These are phyloP conservation scores for Ascosphaera apis DNA, from an alignment of 2,329 filamentous ascomycete species.

Conservation along the genomic window DNA sequence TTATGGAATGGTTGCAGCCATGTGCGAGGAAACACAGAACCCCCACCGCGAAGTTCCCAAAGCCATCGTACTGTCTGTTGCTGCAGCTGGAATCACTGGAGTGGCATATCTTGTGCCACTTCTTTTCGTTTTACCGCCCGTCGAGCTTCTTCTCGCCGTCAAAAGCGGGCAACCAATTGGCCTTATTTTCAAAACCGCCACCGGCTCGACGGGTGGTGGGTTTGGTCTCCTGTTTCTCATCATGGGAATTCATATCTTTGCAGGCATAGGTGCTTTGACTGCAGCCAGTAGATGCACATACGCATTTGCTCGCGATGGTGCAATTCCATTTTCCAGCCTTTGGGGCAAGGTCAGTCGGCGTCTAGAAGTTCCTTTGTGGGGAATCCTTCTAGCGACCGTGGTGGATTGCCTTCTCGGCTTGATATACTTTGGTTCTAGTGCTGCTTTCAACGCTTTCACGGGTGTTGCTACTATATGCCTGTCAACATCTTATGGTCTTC, in stretches of 20 bases:
- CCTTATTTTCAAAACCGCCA: constrained; percentile 51
- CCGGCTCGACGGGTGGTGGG: constrained; percentile 47
- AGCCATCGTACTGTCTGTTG: constrained; percentile 46
- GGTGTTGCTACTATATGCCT: constrained; percentile 62
- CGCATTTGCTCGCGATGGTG: constrained; percentile 52
- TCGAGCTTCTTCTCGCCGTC: constrained; percentile 38
- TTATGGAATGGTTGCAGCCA: constrained; percentile 48
- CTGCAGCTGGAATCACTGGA: constrained; percentile 41
- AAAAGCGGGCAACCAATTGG: constrained; percentile 56
- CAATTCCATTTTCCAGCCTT: constrained; percentile 43
- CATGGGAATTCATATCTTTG: constrained; percentile 54
- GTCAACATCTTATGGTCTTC: constrained; percentile 50
- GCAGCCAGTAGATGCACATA: constrained; percentile 54
- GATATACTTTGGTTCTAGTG: constrained; percentile 57
- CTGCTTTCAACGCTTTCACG: constrained; percentile 60
- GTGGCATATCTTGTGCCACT: constrained; percentile 48
- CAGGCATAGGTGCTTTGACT: constrained; percentile 50
- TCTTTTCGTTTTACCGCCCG: constrained; percentile 50
- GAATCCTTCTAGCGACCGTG: constrained; percentile 41
- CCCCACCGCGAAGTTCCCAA: constrained; percentile 46
- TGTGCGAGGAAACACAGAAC: constrained; percentile 51
- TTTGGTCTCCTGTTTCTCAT: constrained; percentile 57
- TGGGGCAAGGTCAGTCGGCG: constrained; percentile 43
- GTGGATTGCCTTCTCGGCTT: constrained; percentile 50
- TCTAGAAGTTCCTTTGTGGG: constrained; percentile 47